A percentile compares a stretch with the other conserved stretches of the same genome.
phyloP scores from a whole-genome alignment of 176 grass and related monocot species.

The Aechmea fasciata region DNA sequence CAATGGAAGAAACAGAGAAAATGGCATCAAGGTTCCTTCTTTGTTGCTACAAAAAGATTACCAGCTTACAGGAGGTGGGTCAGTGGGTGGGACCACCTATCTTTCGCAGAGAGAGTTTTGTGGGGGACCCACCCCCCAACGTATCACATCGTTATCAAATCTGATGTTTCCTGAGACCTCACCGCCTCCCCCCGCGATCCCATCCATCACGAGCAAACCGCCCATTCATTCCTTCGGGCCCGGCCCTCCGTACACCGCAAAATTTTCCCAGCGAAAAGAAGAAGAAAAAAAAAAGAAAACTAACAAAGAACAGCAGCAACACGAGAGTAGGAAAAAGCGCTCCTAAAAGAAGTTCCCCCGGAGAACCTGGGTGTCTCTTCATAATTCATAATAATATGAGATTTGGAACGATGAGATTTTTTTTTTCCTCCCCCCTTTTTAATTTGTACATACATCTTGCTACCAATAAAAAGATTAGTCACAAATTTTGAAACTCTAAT shows the following conservation, averaged over 20 bases:
- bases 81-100: slow-evolving; percentile 1
- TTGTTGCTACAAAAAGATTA: slow-evolving; percentile 34
- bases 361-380: slow-evolving; percentile 13
- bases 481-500: too few species aligned
- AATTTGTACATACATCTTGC: too few species aligned
- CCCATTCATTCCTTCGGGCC: slow-evolving; percentile 30
- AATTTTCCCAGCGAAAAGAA: slow-evolving; percentile 32
- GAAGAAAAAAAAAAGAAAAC: not conserved
- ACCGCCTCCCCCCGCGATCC: too few species aligned
- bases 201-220: not conserved
- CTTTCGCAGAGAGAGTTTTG: slow-evolving; percentile 25
- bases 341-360: slow-evolving; percentile 6
- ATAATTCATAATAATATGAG: slow-evolving; percentile 22
- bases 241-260: slow-evolving; percentile 25
- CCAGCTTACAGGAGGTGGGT: not conserved
- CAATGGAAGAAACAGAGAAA: slow-evolving; percentile 19
- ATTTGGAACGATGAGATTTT: slow-evolving; percentile 27
- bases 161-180: slow-evolving; percentile 50
- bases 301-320: slow-evolving; percentile 4
- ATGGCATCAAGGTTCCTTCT: slow-evolving; percentile 25
- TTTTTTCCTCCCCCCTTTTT: not conserved
- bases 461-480: too few species aligned
- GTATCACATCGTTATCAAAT: slow-evolving; percentile 30
- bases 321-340: not conserved
- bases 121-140: slow-evolving; percentile 26